Conservation (phyloP, 306 rosid genomes). For the Morella rubra region DNA sequence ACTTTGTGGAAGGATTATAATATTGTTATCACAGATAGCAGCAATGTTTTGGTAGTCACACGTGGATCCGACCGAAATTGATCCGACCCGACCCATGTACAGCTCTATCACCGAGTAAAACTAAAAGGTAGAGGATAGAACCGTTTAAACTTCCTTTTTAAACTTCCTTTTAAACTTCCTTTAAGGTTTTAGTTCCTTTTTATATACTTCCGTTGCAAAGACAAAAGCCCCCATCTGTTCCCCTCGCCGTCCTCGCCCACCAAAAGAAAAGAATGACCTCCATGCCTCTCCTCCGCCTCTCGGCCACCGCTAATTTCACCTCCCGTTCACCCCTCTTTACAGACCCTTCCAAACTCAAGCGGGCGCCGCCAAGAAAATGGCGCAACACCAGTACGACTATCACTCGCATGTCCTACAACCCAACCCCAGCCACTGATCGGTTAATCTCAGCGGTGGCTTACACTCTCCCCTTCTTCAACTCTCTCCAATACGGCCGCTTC, state of each 20-base stretch:
- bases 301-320: constrained; percentile 6
- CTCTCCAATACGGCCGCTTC: constrained; percentile 79
- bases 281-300: constrained; percentile 34
- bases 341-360: constrained; percentile 1
- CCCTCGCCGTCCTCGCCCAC: background rate
- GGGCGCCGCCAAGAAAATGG: constrained; percentile 20
- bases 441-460: constrained; percentile 76
- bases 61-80: too few relatives aligned
- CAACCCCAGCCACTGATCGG: constrained; percentile 62
- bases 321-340: constrained; percentile 2
- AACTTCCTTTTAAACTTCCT: too few relatives aligned
- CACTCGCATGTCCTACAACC: constrained; percentile 55
- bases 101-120: too few relatives aligned
- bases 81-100: too few relatives aligned
- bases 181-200: too few relatives aligned
- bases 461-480: constrained; percentile 86
- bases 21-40: background rate
- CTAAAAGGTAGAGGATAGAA: too few relatives aligned
- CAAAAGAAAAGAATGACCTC: constrained; percentile 36
- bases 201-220: too few relatives aligned
- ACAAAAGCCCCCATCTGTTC: background rate
- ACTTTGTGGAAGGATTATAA: background rate
- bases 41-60: too few relatives aligned
- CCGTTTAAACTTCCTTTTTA: too few relatives aligned
- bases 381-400: constrained; percentile 14